Evolutionary conservation across 2,329 filamentous ascomycete genomes (phyloP).

Genomic region (Rhynchosporium agropyri): DNA sequence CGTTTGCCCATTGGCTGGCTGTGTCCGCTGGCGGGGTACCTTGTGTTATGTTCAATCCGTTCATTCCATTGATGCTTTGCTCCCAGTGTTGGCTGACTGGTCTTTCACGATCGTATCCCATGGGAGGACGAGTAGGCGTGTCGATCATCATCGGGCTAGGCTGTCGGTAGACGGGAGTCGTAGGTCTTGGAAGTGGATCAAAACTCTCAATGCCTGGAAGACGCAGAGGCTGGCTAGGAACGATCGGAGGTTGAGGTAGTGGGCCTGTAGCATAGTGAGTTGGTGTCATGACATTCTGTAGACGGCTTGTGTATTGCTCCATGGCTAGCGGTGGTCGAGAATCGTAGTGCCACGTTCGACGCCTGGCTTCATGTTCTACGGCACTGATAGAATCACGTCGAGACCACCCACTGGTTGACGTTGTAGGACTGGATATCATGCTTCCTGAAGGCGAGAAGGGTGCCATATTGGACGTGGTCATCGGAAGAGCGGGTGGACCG

Average conservation of each 20-base stretch:
- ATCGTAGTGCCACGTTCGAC: conserved; percentile 90
- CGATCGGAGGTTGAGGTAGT: conserved; percentile 34
- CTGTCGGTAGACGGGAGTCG: conserved; percentile 64
- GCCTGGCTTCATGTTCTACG: conserved; percentile 75
- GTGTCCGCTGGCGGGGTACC: conserved; percentile 55
- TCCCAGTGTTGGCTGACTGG: conserved; percentile 59
- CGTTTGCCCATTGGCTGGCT: conserved; percentile 58
- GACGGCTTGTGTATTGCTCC: conserved; percentile 59
- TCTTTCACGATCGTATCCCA: conserved; percentile 50
- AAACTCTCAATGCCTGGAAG: conserved; percentile 93
- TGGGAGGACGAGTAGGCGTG: conserved; percentile 36
- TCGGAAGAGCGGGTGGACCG: conserved; percentile 57
- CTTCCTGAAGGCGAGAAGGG: conserved; percentile 60
- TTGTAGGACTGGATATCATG: conserved; percentile 68
- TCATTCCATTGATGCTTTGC: conserved; percentile 65
- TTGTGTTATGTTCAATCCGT: conserved; percentile 64
- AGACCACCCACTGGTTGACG: conserved; percentile 56
- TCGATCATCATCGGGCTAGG: conserved; percentile 81
- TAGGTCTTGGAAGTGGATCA: conserved; percentile 68
- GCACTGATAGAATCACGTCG: conserved; percentile 65
- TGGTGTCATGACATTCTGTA: conserved; percentile 76
- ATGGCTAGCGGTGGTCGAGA: conserved; percentile 53
- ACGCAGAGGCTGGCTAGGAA: conserved; percentile 45
- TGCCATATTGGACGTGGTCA: conserved; percentile 57
- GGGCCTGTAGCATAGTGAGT: conserved; percentile 52